Evolutionary conservation across 2,329 filamentous ascomycete species (phyloP), one percentile per base, ranked within the genome.

Genomic region (Cercospora brassicicola): DNA sequence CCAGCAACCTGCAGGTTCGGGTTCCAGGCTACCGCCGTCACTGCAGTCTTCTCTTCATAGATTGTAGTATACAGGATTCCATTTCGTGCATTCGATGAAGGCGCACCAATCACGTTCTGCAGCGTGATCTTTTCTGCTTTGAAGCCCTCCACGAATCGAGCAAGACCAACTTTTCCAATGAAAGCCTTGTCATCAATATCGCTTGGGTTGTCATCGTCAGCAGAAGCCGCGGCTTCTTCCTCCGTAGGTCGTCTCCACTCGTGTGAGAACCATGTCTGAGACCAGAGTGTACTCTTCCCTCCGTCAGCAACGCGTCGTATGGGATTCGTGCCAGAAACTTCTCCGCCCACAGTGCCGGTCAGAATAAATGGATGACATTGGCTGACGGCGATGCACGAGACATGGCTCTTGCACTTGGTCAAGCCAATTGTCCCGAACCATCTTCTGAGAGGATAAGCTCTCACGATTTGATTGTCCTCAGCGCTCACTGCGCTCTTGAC

Each of bases 241-340:
- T 66, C 62, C 2, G 60, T 72, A 5, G 72, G 67, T 10, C 75
- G 70, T 20, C 81, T 74, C 85, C 86, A 89, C 65, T 88, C 85
- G 71, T 88, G 86, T 26, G 79, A 76, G 71, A 88, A 88, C 84
- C 87, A 87, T 6, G 79, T 82, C 69, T 87, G 85, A 66, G 86
- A 82, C 79, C 82, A 87, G 10, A 84, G 81, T 8, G 80, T 78
- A 9, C 81, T 81, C 69, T 86, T 87, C 23, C 65, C 69, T 13
- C 80, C 76, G 65, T 84, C 83, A 18, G 85, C 70, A 2, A 87
- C 75, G 53, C 84, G 82, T 9, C 81, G 79, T 39, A 88, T 74
- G 0, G 85, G 84, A 71, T 88, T 89, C 2, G 81, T 82, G 1
- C 80, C 81, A 7, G 82, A 75, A 0, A 87, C 84, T 18, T 81